Conservation (phyloP, 1,139 yeast genomes). For the Kodamaea fungicola region DNA sequence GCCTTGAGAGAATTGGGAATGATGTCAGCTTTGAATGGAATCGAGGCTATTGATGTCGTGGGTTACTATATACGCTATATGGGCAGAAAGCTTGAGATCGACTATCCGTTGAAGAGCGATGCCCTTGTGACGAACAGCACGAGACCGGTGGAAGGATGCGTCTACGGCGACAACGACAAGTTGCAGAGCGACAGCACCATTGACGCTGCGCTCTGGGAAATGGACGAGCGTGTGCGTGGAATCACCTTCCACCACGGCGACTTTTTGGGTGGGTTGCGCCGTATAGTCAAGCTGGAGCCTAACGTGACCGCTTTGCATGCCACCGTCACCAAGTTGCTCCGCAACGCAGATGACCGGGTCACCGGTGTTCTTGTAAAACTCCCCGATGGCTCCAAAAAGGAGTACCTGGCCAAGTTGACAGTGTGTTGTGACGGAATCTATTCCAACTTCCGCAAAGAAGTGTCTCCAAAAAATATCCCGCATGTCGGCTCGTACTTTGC, state of each 20-base stretch:
- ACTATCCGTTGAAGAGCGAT: constrained; percentile 67
- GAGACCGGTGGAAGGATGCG: constrained; percentile 52
- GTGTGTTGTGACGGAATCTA: constrained; percentile 92
- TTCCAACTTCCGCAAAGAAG: constrained; percentile 82
- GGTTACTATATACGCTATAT: constrained; percentile 81
- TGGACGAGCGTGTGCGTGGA: constrained; percentile 64
- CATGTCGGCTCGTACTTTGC: constrained; percentile 78
- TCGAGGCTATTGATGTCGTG: constrained; percentile 71
- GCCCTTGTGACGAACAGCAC: constrained; percentile 40
- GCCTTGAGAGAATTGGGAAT: constrained; percentile 80
- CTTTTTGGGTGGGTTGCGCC: constrained; percentile 73
- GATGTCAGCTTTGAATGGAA: constrained; percentile 72
- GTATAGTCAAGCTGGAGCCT: constrained; percentile 62
- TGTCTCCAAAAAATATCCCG: constrained; percentile 57
- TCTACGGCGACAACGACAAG: constrained; percentile 55
- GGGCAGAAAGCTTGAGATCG: constrained; percentile 53
- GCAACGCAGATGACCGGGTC: constrained; percentile 51
- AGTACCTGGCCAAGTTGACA: constrained; percentile 60
- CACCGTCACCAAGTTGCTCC: constrained; percentile 63
- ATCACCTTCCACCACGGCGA: constrained; percentile 91
- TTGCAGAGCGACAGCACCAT: constrained; percentile 48
- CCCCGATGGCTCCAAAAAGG: constrained; percentile 15
- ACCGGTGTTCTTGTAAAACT: constrained; percentile 60
- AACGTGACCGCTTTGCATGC: constrained; percentile 80
- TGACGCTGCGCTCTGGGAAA: constrained; percentile 51